These are phyloP conservation scores for Echeveria elegans DNA, from an alignment of 164 flowering plant genomes.

Conservation along the genomic window DNA sequence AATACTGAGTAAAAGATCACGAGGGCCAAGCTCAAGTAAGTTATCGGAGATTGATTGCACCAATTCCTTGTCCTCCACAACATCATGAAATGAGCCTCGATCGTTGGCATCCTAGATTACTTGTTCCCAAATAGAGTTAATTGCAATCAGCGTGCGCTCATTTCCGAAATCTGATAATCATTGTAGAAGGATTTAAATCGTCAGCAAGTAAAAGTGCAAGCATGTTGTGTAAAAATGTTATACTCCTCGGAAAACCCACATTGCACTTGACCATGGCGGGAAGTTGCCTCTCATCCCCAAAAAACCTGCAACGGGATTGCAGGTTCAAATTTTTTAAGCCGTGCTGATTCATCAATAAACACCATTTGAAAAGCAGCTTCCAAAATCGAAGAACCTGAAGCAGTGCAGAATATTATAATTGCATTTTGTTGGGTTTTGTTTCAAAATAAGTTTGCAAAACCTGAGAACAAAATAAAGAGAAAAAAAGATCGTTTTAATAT, in stretches of 20 bases:
- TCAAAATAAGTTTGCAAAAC: no score
- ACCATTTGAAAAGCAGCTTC: conserved; percentile 15
- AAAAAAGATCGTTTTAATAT: no score
- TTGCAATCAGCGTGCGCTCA: background rate
- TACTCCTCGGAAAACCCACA: conserved; percentile 16
- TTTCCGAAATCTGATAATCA: background rate
- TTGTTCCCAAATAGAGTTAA: background rate
- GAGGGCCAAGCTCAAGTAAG: background rate
- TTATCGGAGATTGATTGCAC: background rate
- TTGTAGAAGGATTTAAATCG: background rate
- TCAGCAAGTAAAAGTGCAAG: background rate
- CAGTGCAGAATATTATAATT: background rate
- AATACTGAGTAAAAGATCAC: background rate
- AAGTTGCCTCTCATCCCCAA: conserved; percentile 46
- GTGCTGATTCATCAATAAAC: conserved; percentile 17
- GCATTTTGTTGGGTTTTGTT: no score
- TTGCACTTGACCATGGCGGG: conserved; percentile 48
- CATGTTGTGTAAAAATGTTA: background rate
- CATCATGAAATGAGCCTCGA: background rate
- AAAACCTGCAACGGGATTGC: conserved; percentile 36
- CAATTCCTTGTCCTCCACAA: background rate
- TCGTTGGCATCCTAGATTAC: background rate
- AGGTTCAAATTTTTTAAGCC: conserved; percentile 49
- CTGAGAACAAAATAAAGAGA: no score
- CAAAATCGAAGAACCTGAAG: background rate